Conservation (phyloP, 441 rosid species). For the Populus trichocarpa region DNA sequence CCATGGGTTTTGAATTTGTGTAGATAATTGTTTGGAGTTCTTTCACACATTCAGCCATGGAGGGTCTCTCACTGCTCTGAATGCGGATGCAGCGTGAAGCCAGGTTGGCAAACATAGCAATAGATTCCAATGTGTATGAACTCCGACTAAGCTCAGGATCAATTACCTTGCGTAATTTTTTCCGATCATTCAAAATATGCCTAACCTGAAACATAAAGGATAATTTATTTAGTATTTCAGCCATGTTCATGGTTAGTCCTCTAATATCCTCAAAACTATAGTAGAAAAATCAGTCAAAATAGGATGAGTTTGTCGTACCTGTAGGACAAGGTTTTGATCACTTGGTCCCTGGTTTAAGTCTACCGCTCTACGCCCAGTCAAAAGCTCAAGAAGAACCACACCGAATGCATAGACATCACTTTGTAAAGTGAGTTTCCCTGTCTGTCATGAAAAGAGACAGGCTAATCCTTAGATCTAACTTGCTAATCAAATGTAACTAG, state of each 20-base stretch:
- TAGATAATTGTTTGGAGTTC: conserved; percentile 71
- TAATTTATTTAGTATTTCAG: neutral
- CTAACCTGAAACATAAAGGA: conserved; percentile 57
- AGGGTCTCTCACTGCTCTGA: conserved; percentile 78
- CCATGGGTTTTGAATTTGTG: conserved; percentile 71
- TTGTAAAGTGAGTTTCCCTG: conserved; percentile 90
- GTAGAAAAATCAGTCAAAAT: conserved; percentile 7
- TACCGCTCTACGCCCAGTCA: conserved; percentile 91
- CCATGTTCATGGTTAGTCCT: neutral
- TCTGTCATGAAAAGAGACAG: conserved; percentile 41
- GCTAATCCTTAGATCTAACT: neutral
- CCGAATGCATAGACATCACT: conserved; percentile 97
- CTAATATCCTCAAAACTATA: conserved; percentile 7
- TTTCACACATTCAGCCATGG: conserved; percentile 72
- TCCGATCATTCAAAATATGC: conserved; percentile 68
- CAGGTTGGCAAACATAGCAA: conserved; percentile 85
- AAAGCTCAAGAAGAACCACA: conserved; percentile 87
- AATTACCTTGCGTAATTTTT: conserved; percentile 71
- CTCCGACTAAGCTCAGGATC: conserved; percentile 71
- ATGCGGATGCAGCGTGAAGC: conserved; percentile 85
- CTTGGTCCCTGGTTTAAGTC: conserved; percentile 77
- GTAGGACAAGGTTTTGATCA: conserved; percentile 86
- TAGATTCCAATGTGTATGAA: conserved; percentile 73
- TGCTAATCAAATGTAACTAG: neutral
- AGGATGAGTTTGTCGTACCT: conserved; percentile 38